Base-by-base conservation (phyloP, 2,329 filamentous ascomycete species). In the Aspergillus jensenii region DNA sequence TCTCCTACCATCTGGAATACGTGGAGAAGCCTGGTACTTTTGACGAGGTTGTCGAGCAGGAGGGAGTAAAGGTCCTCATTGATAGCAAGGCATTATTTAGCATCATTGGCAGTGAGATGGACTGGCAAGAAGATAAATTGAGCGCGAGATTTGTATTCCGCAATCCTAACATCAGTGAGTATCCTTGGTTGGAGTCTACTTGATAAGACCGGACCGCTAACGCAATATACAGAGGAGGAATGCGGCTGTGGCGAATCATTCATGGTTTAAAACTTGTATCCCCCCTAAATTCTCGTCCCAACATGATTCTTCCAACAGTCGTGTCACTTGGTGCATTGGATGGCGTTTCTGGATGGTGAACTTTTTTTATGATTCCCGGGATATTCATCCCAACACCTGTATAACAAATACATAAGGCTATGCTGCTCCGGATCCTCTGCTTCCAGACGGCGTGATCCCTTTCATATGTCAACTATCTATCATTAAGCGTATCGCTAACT, bases 41-140 rank as follows among this genome's bases (percentile, higher is more conserved):
- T 68, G 95, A 99, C 68, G 95, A 99, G 76, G 83, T 88, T 52
- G 91, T 99, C 1, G 93, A 96, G 72, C 95, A 99, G 74, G 95
- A 98, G 69, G 95, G 93, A 0, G 93, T 99, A 57, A 93, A 90
- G 77, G 93, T 99, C 35, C 75, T 98, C 73, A 95, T 99, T 57
- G 95, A 99, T 75, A 96, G 91, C 82, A 98, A 97, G 80, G 95
- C 95, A 43, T 79, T 99, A 50, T 93, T 99, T 74, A 98, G 93
- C 76, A 98, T 99, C 54, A 97, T 99, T 68, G 95, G 95, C 5
- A 96, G 90, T 71, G 93, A 98, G 78, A 99, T 99, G 95, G 95
- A 99, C 72, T 99, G 93, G 93, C 83, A 93, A 11, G 93, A 98
- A 77, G 95, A 98, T 68, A 96, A 96, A 79, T 79, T 99, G 63